Evolutionary conservation across 2,329 filamentous ascomycete genomes (phyloP).

Genomic region (Trichoderma simmonsii): DNA sequence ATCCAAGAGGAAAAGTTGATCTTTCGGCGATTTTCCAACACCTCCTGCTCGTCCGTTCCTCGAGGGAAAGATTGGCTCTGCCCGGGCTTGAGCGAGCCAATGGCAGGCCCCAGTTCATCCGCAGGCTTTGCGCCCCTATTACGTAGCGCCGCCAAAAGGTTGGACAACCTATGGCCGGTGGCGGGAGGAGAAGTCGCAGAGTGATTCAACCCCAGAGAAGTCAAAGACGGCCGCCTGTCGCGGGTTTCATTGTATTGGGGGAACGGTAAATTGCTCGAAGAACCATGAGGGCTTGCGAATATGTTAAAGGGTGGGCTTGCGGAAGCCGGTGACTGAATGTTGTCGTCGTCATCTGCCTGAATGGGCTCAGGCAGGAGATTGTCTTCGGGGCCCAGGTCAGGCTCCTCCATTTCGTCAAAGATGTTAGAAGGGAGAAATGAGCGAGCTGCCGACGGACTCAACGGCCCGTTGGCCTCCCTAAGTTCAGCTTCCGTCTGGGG

Average conservation of each 20-base stretch:
- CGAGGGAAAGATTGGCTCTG: constrained; percentile 78
- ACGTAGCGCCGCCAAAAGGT: constrained; percentile 59
- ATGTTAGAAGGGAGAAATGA: constrained; percentile 68
- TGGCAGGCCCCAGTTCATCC: constrained; percentile 50
- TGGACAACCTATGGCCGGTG: constrained; percentile 40
- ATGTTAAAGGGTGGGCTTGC: constrained; percentile 55
- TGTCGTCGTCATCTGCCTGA: constrained; percentile 38
- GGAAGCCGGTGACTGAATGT: constrained; percentile 59
- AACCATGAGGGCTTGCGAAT: constrained; percentile 61
- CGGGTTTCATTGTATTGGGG: constrained; percentile 46
- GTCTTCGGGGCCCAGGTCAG: constrained; percentile 44
- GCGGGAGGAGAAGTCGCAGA: constrained; percentile 39
- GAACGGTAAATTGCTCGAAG: constrained; percentile 56
- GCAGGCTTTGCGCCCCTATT: constrained; percentile 59
- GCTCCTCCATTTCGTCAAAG: constrained; percentile 60
- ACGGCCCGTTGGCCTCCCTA: constrained; percentile 61
- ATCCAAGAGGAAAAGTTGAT: constrained; percentile 62
- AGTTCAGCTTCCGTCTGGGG: constrained; percentile 60
- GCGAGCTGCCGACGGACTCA: constrained; percentile 70
- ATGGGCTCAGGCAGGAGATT: constrained; percentile 35
- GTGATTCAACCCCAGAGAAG: constrained; percentile 32
- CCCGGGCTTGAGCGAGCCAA: constrained; percentile 66
- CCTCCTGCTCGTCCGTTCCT: constrained; percentile 55
- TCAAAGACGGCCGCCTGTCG: constrained; percentile 41
- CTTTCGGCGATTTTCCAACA: constrained; percentile 50